These are phyloP conservation scores for Rhodotorula glutinis DNA, from an alignment of 1,284 basidiomycete species.

Conservation along the genomic window DNA sequence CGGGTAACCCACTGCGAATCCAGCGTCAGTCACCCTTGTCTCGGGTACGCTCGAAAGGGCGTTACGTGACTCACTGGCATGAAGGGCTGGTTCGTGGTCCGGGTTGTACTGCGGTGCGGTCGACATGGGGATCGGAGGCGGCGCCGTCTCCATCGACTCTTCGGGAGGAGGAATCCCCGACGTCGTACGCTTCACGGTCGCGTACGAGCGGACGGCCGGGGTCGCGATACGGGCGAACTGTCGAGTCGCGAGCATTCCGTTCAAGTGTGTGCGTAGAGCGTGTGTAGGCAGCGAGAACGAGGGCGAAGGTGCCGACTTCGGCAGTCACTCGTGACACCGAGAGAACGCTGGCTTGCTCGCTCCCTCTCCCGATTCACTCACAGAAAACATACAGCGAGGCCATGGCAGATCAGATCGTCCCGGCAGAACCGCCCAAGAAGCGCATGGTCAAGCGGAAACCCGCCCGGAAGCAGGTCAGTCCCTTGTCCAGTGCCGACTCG, in stretches of 20 bases:
- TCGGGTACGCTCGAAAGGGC: neutral
- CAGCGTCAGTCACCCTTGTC: too few species aligned
- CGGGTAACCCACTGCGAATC: conserved; percentile 38
- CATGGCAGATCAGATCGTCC: conserved; percentile 2
- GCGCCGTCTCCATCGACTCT: conserved; percentile 12
- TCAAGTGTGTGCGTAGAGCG: neutral
- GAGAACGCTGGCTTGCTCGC: neutral
- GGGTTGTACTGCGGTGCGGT: conserved; percentile 31
- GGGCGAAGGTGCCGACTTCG: neutral
- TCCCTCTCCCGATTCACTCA: neutral
- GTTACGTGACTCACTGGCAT: conserved; percentile 5
- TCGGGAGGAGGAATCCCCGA: neutral
- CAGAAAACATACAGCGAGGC: too few species aligned
- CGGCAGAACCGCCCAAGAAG: conserved; percentile 17
- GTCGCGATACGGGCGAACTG: neutral
- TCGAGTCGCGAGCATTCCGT: conserved; percentile 1
- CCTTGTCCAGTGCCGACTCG: neutral
- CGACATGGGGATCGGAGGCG: conserved; percentile 19
- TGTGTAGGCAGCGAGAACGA: too few species aligned
- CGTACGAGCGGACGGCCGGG: conserved; percentile 5
- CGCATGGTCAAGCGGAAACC: conserved; percentile 45
- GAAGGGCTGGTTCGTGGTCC: conserved; percentile 40
- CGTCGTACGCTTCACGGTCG: conserved; percentile 15
- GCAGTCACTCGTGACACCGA: neutral
- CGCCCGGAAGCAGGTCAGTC: conserved; percentile 42